Evolutionary conservation across 2,329 filamentous ascomycete genomes (phyloP), one percentile per base, ranked within the genome.

Genomic region (Exserohilum rostratum): DNA sequence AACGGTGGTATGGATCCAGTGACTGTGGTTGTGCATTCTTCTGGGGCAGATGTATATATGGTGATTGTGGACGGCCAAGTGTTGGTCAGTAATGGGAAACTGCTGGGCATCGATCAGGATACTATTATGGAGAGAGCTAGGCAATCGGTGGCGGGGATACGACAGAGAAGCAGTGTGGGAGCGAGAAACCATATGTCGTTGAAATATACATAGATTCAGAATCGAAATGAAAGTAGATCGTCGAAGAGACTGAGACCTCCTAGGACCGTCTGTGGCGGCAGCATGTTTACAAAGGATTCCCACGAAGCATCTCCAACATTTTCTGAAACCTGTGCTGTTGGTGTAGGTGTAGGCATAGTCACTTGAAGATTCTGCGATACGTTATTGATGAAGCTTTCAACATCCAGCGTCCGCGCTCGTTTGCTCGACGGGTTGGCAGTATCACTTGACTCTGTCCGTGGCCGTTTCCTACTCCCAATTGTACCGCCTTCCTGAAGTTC

Each of bases 1-100:
- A 37, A n/a, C 46, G 29, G 64, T 57, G 74, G 75, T 0, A 55
- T 75, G 1, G 72, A 73, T 53, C 73, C 78, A 0, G 67, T 78
- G n/a, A 78, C 75, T 12, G 39, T 64, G 33, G 27, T 53, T 4
- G 33, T 53, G 4, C 57, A 67, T 46, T 50, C 58, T 5, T 65
- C 64, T 11, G 55, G 58, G 11, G 30, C 42, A 6, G 44, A 63
- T 42, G 57, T 65, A 10, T 52, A 67, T 9, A 57, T 37, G 18
- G 62, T 67, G 12, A 49, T 67, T 17, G 57, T 67, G 10, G 62
- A 65, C 47, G 64, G 64, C 3, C 29, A 40, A n/a, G 2, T 61
- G 9, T 54, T 62, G 33, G 57, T 65, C n/a, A 39, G 54, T 17
- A 27, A 48, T 12, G 57, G 60, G 6, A 48, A 53, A 11, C 34